These are phyloP conservation scores for Plasmodium berghei DNA, from an alignment of 169 alveolate species.

Conservation along the genomic window DNA sequence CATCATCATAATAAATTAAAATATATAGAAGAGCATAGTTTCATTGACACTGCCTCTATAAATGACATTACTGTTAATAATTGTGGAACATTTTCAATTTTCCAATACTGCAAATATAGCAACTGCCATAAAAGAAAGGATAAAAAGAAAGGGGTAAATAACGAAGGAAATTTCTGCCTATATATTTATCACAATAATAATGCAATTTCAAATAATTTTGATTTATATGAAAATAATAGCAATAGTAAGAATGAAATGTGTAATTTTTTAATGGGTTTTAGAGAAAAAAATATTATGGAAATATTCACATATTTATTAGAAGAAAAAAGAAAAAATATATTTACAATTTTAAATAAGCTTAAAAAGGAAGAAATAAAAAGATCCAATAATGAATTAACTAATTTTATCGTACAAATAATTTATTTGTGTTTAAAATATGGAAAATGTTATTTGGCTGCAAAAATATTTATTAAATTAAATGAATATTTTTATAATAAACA, in stretches of 20 bases:
- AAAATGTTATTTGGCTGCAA: slow-evolving; percentile 49
- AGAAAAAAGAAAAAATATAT: slow-evolving; percentile 18
- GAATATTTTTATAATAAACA: slow-evolving; percentile 24
- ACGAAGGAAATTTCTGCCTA: neutral
- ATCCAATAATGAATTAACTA: slow-evolving; percentile 25
- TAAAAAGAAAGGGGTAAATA: neutral
- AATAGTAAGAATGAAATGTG: neutral
- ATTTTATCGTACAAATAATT: slow-evolving; percentile 19
- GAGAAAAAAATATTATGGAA: neutral
- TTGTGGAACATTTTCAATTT: neutral
- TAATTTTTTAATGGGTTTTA: slow-evolving; percentile 15
- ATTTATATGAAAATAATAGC: neutral
- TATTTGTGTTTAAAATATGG: slow-evolving; percentile 11
- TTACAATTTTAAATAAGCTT: slow-evolving; percentile 13
- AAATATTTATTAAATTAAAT: slow-evolving; percentile 35
- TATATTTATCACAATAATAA: slow-evolving; percentile 23
- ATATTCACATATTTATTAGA: too few relatives aligned
- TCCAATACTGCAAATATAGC: neutral
- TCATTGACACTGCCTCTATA: too few relatives aligned
- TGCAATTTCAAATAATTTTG: too few relatives aligned
- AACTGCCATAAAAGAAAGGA: neutral
- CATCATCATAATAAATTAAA: neutral
- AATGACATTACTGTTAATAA: too few relatives aligned
- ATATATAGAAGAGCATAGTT: too few relatives aligned
- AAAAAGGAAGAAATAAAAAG: slow-evolving; percentile 8